Evolutionary conservation across 805 yeast species (phyloP), one percentile per base, ranked within the genome.

Genomic region (Candida succiphila): DNA sequence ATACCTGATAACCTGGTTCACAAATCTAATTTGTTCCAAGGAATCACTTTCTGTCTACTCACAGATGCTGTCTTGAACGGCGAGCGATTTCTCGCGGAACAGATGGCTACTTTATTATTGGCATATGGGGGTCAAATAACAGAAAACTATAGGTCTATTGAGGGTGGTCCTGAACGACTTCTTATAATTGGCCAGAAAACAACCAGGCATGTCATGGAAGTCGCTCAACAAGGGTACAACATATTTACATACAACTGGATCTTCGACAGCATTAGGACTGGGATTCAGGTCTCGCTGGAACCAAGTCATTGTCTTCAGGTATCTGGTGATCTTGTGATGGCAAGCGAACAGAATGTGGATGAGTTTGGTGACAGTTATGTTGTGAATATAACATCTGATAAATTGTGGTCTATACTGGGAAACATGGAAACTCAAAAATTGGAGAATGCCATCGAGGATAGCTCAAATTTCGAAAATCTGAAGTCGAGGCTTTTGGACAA

Each of bases 171-270:
- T 3, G 43, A 38, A 4, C 40, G 29, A 27, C 45, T 47, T 22
- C 60, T 46, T 33, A 58, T 42, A 3, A 50, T 72, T 15, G 61
- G 70, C 14, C 65, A 58, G 21, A 60, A 48, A 36, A 35, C 44
- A 10, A 67, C 72, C 0, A 39, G 52, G 4, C 65, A 63, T 32
- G 65, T 71, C 3, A 45, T 41, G 2, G 52, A 53, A 1, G 38
- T 71, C n/a, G 42, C 49, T 9, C 52, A 58, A n/a, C 37, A 52
- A 14, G 81, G 81, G 0, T 71, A 66, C 43, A 83, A 78, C 45
- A 61, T 89, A 0, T 48, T 86, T 7, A 65, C 56, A 33, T 86
- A 94, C 1, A 51, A 57, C 21, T 89, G 95, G 95, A 50, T 85
- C 5, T 60, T 74, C 29, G 88, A 83, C 42, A 75, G 92, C 43